Conservation (phyloP, 1,284 basidiomycete genomes). For the Amylostereum areolatum region DNA sequence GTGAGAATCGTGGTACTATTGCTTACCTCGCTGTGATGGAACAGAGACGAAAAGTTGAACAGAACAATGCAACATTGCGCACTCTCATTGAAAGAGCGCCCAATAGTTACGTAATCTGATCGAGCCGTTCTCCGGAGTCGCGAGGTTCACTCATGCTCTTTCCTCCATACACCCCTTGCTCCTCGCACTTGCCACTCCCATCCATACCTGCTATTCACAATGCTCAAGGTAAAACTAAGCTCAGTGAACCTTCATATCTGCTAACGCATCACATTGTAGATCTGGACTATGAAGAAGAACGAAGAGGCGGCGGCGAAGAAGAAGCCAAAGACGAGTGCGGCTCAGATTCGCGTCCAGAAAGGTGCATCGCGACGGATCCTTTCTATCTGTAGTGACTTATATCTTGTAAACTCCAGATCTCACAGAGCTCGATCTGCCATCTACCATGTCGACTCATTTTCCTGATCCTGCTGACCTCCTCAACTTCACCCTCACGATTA, state of each 20-base stretch:
- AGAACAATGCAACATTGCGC: no score
- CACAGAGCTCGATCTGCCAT: constrained; percentile 93
- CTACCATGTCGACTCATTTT: constrained; percentile 94
- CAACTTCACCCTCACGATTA: constrained; percentile 93
- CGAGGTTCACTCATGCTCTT: background rate
- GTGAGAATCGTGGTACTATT: no score
- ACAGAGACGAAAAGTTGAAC: no score
- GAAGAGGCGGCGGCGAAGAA: constrained; percentile 92
- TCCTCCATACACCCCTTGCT: constrained; percentile 1
- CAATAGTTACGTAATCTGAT: background rate
- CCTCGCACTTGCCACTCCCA: constrained; percentile 23
- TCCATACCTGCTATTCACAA: constrained; percentile 21
- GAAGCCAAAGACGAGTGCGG: constrained; percentile 95
- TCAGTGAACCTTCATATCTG: no score
- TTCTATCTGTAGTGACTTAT: background rate
- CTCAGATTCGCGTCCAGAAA: constrained; percentile 98
- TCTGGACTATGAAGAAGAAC: constrained; percentile 97
- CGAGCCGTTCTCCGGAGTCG: background rate
- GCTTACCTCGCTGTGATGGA: no score
- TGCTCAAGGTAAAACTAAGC: constrained; percentile 48
- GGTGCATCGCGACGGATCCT: constrained; percentile 46
- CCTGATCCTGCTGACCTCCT: constrained; percentile 90
- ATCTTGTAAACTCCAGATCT: constrained; percentile 58
- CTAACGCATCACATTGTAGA: constrained; percentile 40
- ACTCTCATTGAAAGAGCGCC: no score